These are phyloP conservation scores for Trichoderma sp. DNA, from an alignment of 2,329 filamentous ascomycete genomes.

Conservation along the genomic window DNA sequence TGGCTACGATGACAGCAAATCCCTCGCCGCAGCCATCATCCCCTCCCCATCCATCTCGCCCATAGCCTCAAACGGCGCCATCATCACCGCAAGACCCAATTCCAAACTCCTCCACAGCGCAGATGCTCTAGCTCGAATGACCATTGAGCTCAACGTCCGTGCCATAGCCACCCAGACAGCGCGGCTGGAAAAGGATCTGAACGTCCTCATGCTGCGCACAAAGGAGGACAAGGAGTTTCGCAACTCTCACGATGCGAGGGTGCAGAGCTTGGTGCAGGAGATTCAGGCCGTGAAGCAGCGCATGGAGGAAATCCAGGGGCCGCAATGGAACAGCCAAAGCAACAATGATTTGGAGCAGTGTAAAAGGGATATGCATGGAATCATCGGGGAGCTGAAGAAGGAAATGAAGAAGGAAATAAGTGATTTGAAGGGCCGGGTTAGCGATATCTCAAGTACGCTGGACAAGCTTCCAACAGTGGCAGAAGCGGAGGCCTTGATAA, in stretches of 20 bases:
- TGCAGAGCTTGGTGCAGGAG: constrained; percentile 37
- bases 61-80: not conserved
- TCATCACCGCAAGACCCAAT: not conserved
- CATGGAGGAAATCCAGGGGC: constrained; percentile 29
- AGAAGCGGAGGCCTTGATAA: constrained; percentile 28
- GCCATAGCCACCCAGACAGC: constrained; percentile 34
- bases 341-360: constrained; percentile 26
- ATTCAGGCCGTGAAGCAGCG: constrained; percentile 36
- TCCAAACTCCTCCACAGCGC: constrained; percentile 32
- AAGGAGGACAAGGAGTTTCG: constrained; percentile 36
- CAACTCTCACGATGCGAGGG: constrained; percentile 34
- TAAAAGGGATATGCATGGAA: constrained; percentile 28
- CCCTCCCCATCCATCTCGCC: not conserved
- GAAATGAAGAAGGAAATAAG: constrained; percentile 35
- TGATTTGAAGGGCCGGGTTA: constrained; percentile 31
- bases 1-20: not conserved
- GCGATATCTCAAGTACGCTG: constrained; percentile 31
- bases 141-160: constrained; percentile 41
- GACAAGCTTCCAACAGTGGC: constrained; percentile 30
- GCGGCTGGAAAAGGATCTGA: constrained; percentile 37
- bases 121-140: constrained; percentile 42
- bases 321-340: not conserved
- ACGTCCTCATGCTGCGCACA: constrained; percentile 32
- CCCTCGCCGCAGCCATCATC: not conserved
- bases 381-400: constrained; percentile 27